These are phyloP conservation scores for Colletotrichum noveboracense DNA, from an alignment of 2,329 filamentous ascomycete genomes.

Conservation along the genomic window DNA sequence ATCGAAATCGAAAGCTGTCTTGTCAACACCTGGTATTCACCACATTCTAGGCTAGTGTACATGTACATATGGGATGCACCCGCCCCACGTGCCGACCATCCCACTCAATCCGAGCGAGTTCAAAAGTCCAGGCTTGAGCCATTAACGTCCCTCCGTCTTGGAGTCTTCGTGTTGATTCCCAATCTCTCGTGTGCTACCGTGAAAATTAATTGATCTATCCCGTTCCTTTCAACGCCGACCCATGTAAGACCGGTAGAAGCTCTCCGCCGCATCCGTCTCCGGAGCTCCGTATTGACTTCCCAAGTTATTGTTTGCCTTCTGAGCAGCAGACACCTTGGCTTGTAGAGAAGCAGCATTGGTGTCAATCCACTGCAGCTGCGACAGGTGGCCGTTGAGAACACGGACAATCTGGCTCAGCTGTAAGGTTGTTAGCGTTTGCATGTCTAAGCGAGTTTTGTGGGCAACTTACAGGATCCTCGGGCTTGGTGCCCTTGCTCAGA, in stretches of 20 bases:
- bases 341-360: constrained; percentile 81
- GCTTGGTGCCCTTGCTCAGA: constrained; percentile 86
- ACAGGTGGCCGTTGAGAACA: constrained; percentile 91
- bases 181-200: constrained; percentile 27
- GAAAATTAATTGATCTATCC: constrained; percentile 20
- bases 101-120: constrained; percentile 17
- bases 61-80: constrained; percentile 33
- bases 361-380: constrained; percentile 93
- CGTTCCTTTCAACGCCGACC: constrained; percentile 63
- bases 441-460: neutral
- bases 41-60: constrained; percentile 42
- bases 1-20: constrained; percentile 17
- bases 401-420: constrained; percentile 94
- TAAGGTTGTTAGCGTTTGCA: constrained; percentile 26
- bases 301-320: constrained; percentile 75
- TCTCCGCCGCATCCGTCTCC: constrained; percentile 78
- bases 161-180: constrained; percentile 6
- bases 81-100: constrained; percentile 4
- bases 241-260: constrained; percentile 90
- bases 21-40: neutral
- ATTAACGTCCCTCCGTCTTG: neutral
- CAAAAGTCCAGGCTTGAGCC: neutral
- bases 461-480: constrained; percentile 80
- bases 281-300: constrained; percentile 61
- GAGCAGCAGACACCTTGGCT: constrained; percentile 80